Evolutionary conservation across 192 early-diverging fungal species (phyloP).

Genomic region (Phlyctochytrium bullatum): DNA sequence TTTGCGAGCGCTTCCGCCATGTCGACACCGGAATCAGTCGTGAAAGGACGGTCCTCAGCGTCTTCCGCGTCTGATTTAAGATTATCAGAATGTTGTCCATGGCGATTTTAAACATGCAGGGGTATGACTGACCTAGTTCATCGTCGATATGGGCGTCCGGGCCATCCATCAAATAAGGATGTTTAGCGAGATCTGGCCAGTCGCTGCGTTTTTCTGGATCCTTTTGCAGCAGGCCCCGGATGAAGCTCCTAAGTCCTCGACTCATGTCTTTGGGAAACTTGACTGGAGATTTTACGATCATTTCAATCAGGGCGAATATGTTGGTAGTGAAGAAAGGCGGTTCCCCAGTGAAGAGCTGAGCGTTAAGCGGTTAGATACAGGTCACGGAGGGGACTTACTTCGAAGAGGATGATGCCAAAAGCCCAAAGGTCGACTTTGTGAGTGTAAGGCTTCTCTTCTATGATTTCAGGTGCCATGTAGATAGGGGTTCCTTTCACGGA

Average conservation of each 20-base stretch:
- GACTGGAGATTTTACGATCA: conserved; percentile 28
- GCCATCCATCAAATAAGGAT: conserved; percentile 27
- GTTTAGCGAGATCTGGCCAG: conserved; percentile 26
- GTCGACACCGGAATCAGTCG: conserved; percentile 28
- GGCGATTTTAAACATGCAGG: no score
- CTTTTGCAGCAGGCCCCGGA: conserved; percentile 25
- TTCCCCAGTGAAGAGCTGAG: conserved; percentile 24
- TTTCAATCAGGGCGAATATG: conserved; percentile 39
- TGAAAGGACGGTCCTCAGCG: conserved; percentile 9
- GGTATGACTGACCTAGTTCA: not conserved
- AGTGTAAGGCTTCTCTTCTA: conserved; percentile 32
- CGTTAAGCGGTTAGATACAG: no score
- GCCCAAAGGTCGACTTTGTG: conserved; percentile 39
- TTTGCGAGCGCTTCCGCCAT: no score
- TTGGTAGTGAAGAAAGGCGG: conserved; percentile 42
- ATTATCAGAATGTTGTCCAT: no score
- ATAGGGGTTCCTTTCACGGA: conserved; percentile 43
- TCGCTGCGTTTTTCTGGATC: conserved; percentile 15
- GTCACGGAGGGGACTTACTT: conserved; percentile 6
- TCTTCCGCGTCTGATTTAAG: no score
- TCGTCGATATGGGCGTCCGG: no score
- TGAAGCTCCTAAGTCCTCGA: not conserved
- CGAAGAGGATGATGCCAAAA: conserved; percentile 34
- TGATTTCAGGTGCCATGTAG: conserved; percentile 42
- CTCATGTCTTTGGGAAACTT: conserved; percentile 21